Conservation (phyloP, 768 basidiomycete genomes). For the Pholiota microspora region DNA sequence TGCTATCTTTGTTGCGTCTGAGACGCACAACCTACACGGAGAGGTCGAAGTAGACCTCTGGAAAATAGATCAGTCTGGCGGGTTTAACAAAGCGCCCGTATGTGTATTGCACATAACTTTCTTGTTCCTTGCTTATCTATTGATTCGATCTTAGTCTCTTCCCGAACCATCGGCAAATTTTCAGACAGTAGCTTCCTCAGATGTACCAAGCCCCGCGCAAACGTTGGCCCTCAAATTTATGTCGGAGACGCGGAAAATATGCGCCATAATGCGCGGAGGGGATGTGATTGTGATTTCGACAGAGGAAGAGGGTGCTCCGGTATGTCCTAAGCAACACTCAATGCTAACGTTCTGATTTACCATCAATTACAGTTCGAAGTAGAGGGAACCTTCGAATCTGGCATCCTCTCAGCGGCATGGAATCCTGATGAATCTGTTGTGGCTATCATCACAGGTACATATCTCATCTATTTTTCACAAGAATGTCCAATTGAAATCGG, state of each 20-base stretch:
- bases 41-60: slow-evolving; percentile 61
- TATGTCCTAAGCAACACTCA: slow-evolving; percentile 27
- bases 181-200: slow-evolving; percentile 29
- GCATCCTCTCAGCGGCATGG: slow-evolving; percentile 83
- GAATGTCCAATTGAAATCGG: not conserved
- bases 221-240: slow-evolving; percentile 68
- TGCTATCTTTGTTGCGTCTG: slow-evolving; percentile 56
- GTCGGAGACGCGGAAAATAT: slow-evolving; percentile 67
- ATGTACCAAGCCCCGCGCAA: slow-evolving; percentile 31
- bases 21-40: slow-evolving; percentile 41
- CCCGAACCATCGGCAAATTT: slow-evolving; percentile 36
- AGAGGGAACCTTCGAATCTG: slow-evolving; percentile 84
- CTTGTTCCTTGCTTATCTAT: not conserved
- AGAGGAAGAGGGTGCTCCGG: slow-evolving; percentile 44
- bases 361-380: slow-evolving; percentile 62
- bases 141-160: slow-evolving; percentile 10
- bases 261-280: slow-evolving; percentile 69
- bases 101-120: not conserved
- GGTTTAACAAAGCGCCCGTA: slow-evolving; percentile 18
- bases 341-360: slow-evolving; percentile 5
- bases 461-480: not conserved
- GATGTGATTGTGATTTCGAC: slow-evolving; percentile 75
- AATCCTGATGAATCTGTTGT: slow-evolving; percentile 91
- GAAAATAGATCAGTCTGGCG: slow-evolving; percentile 32
- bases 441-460: slow-evolving; percentile 71